Conservation (phyloP, 2,329 filamentous ascomycete species). For the Bipolaris sorokiniana region DNA sequence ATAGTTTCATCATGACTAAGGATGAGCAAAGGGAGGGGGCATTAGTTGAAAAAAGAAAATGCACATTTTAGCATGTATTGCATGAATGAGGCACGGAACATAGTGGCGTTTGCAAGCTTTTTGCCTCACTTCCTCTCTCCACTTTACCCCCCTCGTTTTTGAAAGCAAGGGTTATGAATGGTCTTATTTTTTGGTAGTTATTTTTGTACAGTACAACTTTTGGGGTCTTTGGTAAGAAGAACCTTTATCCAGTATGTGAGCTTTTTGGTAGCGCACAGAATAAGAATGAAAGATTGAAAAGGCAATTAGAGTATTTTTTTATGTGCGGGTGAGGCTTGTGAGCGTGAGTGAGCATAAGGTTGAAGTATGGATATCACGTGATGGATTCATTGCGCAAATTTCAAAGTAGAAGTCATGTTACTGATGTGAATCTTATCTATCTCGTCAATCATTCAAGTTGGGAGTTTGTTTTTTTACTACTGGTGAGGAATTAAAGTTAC, state of each 20-base stretch:
- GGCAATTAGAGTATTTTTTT: no score
- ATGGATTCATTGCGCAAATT: no score
- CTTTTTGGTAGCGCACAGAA: background rate
- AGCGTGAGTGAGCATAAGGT: no score
- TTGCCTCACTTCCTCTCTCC: background rate
- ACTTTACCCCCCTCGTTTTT: background rate
- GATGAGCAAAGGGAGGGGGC: background rate
- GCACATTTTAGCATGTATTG: constrained; percentile 4
- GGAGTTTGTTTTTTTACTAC: no score
- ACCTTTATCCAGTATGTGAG: background rate
- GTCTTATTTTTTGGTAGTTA: background rate
- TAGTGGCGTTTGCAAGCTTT: background rate
- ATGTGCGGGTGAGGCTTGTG: no score
- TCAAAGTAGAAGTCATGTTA: no score
- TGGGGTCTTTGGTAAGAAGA: background rate
- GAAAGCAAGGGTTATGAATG: background rate
- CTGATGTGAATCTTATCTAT: no score
- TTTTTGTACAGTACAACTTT: constrained; percentile 6
- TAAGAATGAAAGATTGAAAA: no score
- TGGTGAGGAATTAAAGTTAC: no score
- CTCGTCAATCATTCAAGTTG: no score
- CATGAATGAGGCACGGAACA: constrained; percentile 1
- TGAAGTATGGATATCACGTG: no score
- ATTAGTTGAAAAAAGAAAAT: background rate
- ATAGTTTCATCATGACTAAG: constrained; percentile 12